These are phyloP conservation scores for Plenodomus tracheiphilus DNA, from an alignment of 2,329 filamentous ascomycete species.

Conservation along the genomic window DNA sequence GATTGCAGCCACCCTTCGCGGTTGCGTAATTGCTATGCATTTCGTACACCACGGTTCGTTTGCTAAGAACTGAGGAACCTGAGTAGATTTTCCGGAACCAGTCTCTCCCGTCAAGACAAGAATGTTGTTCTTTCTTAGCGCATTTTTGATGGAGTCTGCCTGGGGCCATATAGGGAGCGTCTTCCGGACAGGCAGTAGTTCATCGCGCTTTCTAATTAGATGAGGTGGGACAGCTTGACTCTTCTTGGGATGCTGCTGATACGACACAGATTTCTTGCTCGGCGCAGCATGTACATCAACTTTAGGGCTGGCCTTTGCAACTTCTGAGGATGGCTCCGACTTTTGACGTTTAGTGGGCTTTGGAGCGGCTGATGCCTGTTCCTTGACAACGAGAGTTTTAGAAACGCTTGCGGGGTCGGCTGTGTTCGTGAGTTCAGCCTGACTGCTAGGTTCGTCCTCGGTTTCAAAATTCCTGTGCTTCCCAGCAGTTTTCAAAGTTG, in stretches of 20 bases:
- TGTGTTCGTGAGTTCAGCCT: not conserved
- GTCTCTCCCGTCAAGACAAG: conserved; percentile 91
- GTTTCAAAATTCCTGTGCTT: conserved; percentile 20
- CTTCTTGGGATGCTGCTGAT: conserved; percentile 2
- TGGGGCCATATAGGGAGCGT: conserved; percentile 80
- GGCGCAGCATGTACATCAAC: not conserved
- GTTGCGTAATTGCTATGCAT: conserved; percentile 87
- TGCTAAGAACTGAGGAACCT: conserved; percentile 88
- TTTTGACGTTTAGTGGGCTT: conserved; percentile 4
- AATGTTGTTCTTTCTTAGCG: conserved; percentile 68
- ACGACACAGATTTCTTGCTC: not conserved
- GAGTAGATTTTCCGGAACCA: conserved; percentile 94
- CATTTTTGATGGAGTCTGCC: conserved; percentile 67
- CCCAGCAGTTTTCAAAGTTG: conserved; percentile 3
- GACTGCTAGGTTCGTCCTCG: conserved; percentile 4
- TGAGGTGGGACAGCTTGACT: conserved; percentile 24
- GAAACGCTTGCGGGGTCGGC: not conserved
- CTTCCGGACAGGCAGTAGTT: conserved; percentile 59
- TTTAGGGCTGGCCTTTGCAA: not conserved
- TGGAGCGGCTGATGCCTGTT: not conserved
- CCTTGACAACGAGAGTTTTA: not conserved
- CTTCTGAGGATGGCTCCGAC: not conserved
- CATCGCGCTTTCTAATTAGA: conserved; percentile 50
- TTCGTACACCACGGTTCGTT: conserved; percentile 80
- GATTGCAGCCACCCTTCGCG: conserved; percentile 89